Percentiles rank a stretch among this genome's conserved stretches.
Conservation (phyloP, 768 basidiomycete genomes). For the Mycena capillaripes region DNA sequence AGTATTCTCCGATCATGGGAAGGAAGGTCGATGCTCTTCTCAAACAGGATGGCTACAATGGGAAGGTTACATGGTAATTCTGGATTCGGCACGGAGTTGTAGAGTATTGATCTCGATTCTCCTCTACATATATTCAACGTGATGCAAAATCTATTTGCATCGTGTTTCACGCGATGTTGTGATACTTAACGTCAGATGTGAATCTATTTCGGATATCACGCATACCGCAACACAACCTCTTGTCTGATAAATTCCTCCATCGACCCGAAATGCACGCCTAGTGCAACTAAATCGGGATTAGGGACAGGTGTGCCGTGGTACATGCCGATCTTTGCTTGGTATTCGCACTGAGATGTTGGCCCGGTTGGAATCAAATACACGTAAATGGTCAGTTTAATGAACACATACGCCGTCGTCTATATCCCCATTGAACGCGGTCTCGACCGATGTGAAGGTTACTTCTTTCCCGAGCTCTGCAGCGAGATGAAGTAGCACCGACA, state of each 20-base stretch:
- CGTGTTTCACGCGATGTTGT: too few species aligned
- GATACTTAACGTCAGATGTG: too few species aligned
- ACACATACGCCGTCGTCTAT: slow-evolving; percentile 27
- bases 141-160: too few species aligned
- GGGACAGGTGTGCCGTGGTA: slow-evolving; percentile 22
- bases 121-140: too few species aligned
- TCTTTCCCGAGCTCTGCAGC: slow-evolving; percentile 26
- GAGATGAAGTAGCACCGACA: too few species aligned
- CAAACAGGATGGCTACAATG: too few species aligned
- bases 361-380: not conserved
- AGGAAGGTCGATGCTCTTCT: too few species aligned
- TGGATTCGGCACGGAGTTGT: too few species aligned
- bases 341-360: slow-evolving; percentile 14
- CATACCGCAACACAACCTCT: slow-evolving; percentile 25
- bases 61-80: too few species aligned
- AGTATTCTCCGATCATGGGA: too few species aligned
- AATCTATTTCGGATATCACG: too few species aligned
- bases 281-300: slow-evolving; percentile 28
- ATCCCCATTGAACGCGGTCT: slow-evolving; percentile 10
- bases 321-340: not conserved
- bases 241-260: slow-evolving; percentile 30
- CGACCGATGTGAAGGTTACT: slow-evolving; percentile 14
- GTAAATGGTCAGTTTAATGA: not conserved
- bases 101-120: too few species aligned
- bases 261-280: slow-evolving; percentile 37